A percentile compares a stretch with the other conserved stretches of the same genome.
Conservation (phyloP, 768 basidiomycete genomes). For the Suillus sp. region DNA sequence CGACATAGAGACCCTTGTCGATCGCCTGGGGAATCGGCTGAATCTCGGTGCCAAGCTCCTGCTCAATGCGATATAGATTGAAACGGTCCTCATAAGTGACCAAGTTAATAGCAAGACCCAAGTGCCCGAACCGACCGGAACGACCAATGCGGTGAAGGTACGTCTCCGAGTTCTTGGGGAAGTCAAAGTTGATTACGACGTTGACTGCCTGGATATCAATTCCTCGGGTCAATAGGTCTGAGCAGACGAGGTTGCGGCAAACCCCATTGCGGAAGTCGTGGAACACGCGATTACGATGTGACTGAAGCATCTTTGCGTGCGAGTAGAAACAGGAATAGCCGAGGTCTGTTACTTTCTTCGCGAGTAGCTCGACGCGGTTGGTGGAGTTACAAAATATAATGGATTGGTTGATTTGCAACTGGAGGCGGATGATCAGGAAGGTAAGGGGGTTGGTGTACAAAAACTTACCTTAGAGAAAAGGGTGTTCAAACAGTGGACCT, state of each 20-base stretch:
- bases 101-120: slow-evolving; percentile 96
- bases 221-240: slow-evolving; percentile 95
- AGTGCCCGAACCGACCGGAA: slow-evolving; percentile 94
- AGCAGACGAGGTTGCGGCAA: slow-evolving; percentile 98
- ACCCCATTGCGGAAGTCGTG: slow-evolving; percentile 99
- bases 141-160: slow-evolving; percentile 99
- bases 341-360: slow-evolving; percentile 98
- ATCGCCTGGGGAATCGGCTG: slow-evolving; percentile 91
- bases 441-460: background rate
- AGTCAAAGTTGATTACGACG: slow-evolving; percentile 99
- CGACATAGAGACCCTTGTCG: slow-evolving; percentile 91
- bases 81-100: slow-evolving; percentile 98
- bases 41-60: slow-evolving; percentile 98
- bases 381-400: slow-evolving; percentile 99
- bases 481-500: slow-evolving; percentile 99
- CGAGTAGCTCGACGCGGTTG: slow-evolving; percentile 97
- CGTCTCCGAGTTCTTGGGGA: slow-evolving; percentile 98
- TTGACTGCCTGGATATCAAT: slow-evolving; percentile 99
- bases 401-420: slow-evolving; percentile 99
- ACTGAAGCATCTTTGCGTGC: slow-evolving; percentile 99
- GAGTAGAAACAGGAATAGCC: slow-evolving; percentile 99
- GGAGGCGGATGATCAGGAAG: slow-evolving; percentile 16
- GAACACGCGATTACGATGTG: slow-evolving; percentile 98
- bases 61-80: slow-evolving; percentile 97
- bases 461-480: slow-evolving; percentile 88